Evolutionary conservation across 352 stramenopile genomes (phyloP), one percentile per base, ranked within the genome.

Genomic region (Phytophthora nicotianae): DNA sequence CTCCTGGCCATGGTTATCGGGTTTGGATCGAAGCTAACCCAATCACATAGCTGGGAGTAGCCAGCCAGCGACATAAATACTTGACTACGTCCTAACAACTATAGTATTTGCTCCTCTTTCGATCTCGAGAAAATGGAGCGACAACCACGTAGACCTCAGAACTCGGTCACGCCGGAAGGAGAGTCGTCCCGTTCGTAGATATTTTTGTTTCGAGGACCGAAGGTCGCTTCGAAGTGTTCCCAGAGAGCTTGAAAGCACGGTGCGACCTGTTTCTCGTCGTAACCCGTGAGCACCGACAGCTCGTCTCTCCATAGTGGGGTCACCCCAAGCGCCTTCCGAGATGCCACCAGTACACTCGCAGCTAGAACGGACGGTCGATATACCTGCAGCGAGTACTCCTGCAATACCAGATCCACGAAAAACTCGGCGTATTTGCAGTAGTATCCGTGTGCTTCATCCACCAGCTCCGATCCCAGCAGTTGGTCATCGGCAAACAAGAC

Each of bases 341-440:
- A 90, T 16, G 81, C 84, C 4, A 87, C 84, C 37, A 96, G 62
- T 56, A 93, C 93, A 33, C 74, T 76, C 1, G 88, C 83, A 4
- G 88, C 88, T 14, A 94, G 70, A 11, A 96, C 72, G 0, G 88
- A 96, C 26, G 88, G 88, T 2, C 85, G 83, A 57, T 89, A 96
- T 14, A 88, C 83, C 45, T 93, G 84, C 45, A 96, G 83, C 50
- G 81, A 69, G 65, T 95, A 93, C 60, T 95, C 88, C 66, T 92
- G 83, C 21, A 96, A 63, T 42, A 83, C 89, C n/a, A 96, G 71
- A 46, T 96, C 85, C 32, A 89, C 80, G 21, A 96, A 90, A 56
- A 93, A 93, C 52, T 94, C 87, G 61, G 84, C 81, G 68, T 94
- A 93, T 47, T 93, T 93, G 70, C 74, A 72, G 61, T 90, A 92